Conservation (phyloP, 345 rosid genomes). For the Linum lewisii region DNA sequence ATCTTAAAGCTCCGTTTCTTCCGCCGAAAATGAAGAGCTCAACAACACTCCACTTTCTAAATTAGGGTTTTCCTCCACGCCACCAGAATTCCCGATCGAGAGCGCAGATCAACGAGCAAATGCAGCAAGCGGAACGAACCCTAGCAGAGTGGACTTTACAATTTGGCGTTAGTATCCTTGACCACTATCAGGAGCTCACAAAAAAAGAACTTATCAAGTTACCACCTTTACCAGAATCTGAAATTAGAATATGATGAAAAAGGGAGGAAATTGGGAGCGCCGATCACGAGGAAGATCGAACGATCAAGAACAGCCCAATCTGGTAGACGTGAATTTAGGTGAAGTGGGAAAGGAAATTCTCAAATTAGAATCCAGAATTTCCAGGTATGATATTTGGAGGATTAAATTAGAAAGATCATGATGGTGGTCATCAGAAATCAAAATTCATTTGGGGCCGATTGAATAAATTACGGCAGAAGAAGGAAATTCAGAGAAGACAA, state of each 20-base stretch:
- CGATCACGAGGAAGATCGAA: neutral
- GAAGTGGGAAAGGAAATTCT: too few relatives aligned
- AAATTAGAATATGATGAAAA: neutral
- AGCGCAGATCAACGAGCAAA: conserved; percentile 1
- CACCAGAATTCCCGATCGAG: conserved; percentile 13
- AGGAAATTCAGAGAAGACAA: too few relatives aligned
- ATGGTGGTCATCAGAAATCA: too few relatives aligned
- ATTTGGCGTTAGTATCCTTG: neutral
- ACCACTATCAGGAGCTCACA: too few relatives aligned
- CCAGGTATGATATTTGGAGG: neutral
- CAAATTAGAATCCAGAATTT: neutral
- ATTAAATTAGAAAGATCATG: too few relatives aligned
- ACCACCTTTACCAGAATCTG: neutral
- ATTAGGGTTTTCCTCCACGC: conserved; percentile 14
- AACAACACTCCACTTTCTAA: conserved; percentile 8
- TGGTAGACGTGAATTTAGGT: neutral
- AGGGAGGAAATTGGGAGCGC: neutral
- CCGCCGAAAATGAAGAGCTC: conserved; percentile 1
- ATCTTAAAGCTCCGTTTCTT: conserved; percentile 25
- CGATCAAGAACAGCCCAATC: neutral
- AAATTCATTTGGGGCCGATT: too few relatives aligned
- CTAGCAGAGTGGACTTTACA: neutral
- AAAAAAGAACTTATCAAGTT: too few relatives aligned
- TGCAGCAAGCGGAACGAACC: conserved; percentile 11
- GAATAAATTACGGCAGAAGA: too few relatives aligned